Percentiles rank a stretch among this genome's conserved stretches.
Evolutionary conservation across 768 basidiomycete species (phyloP).

Genomic region (Favolaschia claudopus): DNA sequence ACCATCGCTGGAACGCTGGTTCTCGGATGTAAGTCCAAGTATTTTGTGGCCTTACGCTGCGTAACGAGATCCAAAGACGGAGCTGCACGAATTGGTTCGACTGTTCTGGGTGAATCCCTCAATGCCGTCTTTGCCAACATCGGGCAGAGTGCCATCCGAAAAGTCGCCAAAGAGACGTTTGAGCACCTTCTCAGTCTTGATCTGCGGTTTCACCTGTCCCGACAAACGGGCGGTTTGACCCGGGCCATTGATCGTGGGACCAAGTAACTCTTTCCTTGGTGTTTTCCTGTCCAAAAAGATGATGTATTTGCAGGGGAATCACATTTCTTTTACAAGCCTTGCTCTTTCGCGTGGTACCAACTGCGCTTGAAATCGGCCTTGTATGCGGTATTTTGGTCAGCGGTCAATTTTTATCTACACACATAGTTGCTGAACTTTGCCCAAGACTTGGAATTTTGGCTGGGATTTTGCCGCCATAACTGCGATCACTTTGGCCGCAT

Average conservation of each 20-base stretch:
- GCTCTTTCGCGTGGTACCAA: slow-evolving; percentile 94
- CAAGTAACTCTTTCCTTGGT: slow-evolving; percentile 61
- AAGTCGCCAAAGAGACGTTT: slow-evolving; percentile 95
- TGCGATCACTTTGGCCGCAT: slow-evolving; percentile 80
- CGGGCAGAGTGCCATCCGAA: slow-evolving; percentile 92
- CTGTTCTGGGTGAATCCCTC: slow-evolving; percentile 88
- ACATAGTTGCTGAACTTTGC: background rate
- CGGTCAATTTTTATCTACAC: background rate
- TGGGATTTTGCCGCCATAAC: slow-evolving; percentile 97
- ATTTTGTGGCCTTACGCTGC: background rate
- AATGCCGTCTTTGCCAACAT: slow-evolving; percentile 98
- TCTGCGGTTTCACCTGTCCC: slow-evolving; percentile 88
- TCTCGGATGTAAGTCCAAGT: slow-evolving; percentile 78
- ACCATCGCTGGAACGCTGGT: slow-evolving; percentile 90
- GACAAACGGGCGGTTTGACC: slow-evolving; percentile 96
- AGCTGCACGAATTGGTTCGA: slow-evolving; percentile 87
- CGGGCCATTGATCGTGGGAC: slow-evolving; percentile 97
- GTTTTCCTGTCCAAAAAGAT: background rate
- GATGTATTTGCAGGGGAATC: slow-evolving; percentile 72
- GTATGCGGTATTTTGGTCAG: slow-evolving; percentile 96
- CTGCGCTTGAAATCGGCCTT: slow-evolving; percentile 93
- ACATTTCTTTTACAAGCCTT: slow-evolving; percentile 94
- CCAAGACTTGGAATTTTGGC: slow-evolving; percentile 94
- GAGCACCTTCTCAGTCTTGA: slow-evolving; percentile 92
- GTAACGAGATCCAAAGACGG: slow-evolving; percentile 67